Evolutionary conservation across 805 yeast species (phyloP), one percentile per base, ranked within the genome.

Genomic region (Suhomyces canberraensis): DNA sequence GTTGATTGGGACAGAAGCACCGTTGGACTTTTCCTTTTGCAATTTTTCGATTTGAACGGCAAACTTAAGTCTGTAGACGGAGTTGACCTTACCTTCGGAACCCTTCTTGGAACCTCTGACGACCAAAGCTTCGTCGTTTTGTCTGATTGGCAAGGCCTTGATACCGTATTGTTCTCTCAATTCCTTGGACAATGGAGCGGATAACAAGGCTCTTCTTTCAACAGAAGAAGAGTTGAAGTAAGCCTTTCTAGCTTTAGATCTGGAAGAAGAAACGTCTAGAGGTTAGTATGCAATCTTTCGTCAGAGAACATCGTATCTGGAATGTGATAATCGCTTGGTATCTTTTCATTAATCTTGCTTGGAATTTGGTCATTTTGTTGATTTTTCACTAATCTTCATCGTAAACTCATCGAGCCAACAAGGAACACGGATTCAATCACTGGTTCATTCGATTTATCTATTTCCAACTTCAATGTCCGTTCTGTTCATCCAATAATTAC

Each of bases 161-260:
- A 93, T 78, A 72, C 89, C 89, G 87, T 90, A 93, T 79, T 93
- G 83, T 73, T 84, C 95, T 73, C 95, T 84, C 75, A 93, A 86
- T 79, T 93, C 98, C 82, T 93, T 93, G 62, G 98, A 91, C 68
- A 93, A 82, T 65, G 98, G 97, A 71, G 98, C 98, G 64, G 97
- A 85, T 83, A 93, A 78, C 72, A 93, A 76, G 58, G 73, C 76
- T 78, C 98, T 87, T 78, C 97, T 87, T 66, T 77, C 87, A 58
- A 91, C 84, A 55, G 98, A 91, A 65, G 98, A 95, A 60, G 98
- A 95, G 64, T 78, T 78, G 91, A 93, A 93, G 84, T 93, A 86
- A 74, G 98, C 98, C 87, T 93, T 93, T 86, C 98, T 90, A 73
- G 97, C 80, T 84, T 93, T 93, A 75, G 95, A 85, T 81, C 98